Base-by-base conservation (phyloP, 768 basidiomycete species). In the Tremella fuciformis region DNA sequence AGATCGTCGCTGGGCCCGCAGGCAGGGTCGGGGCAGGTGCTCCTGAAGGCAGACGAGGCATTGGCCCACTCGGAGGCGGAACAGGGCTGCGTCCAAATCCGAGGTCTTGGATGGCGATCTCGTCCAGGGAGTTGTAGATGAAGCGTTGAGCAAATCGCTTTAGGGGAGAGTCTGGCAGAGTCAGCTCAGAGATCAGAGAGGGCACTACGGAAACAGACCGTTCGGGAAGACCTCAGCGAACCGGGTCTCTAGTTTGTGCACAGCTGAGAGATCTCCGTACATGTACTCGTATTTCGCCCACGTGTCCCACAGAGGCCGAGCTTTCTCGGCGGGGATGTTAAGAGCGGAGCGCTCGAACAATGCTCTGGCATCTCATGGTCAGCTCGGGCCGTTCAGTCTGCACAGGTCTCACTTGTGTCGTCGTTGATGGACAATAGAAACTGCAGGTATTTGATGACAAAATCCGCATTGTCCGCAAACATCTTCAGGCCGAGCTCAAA, bases 201-300 rank as follows among this genome's bases (percentile, higher is more conserved):
- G 4, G 42, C 16, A 46, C 22, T 4, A 22, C 48, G 16, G 19
- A 16, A 26, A 77, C 84, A 40, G 61, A 91, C 91, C 91, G 50
- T 84, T 84, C 0, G 91, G 86, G 77, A 90, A 97, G 0, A 86
- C 84, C 59, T 97, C 93, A 0, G 86, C 81, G 67, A 97, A 88
- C 8, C 96, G 84, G 60, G 86, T 85, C 76, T 96, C 92, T 48
- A 97, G 83, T 77, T 93, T 90, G 65, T 88, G 85, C 1, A 89
- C 84, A 1, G 89, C 87, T 42, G 88, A 86, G 37, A 93, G 80
- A 76, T 93, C 91, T n/a, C 91, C 91, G 70, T 88, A 97, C 69
- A 89, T 87, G 78, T 92, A 97, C 76, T 96, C 91, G 78, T 94
- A 94, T 55, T 87, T 82, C 3, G 91, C 86, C 96, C 93, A 98